A percentile compares a stretch with the other conserved stretches of the same genome.
Conservation (phyloP, 177 flowering plant species). For the Vitis hybrid region DNA sequence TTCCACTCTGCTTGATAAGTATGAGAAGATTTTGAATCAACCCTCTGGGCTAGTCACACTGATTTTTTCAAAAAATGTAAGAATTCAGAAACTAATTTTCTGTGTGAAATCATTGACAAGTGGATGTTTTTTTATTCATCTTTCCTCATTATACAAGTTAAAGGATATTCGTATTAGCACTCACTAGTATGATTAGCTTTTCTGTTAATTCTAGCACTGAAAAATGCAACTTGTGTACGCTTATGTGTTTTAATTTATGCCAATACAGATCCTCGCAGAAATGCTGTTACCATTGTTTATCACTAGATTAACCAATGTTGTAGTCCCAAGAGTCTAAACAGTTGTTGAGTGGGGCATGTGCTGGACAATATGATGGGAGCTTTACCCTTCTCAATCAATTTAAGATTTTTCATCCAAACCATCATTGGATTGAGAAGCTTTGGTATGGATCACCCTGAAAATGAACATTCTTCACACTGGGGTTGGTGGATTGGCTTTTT, state of each 20-base stretch:
- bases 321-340: not conserved
- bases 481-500: no score
- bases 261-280: not conserved
- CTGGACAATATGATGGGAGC: no score
- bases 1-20: not conserved
- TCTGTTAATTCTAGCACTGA: constrained; percentile 1
- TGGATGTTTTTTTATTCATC: not conserved
- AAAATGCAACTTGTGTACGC: not conserved
- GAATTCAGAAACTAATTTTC: not conserved
- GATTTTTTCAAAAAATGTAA: not conserved
- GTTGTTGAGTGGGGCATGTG: no score
- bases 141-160: not conserved
- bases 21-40: not conserved
- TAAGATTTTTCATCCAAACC: no score
- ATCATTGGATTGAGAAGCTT: no score
- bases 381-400: no score
- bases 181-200: not conserved
- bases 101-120: not conserved
- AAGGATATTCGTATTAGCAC: not conserved
- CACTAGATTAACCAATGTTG: not conserved
- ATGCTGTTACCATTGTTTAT: not conserved
- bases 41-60: not conserved
- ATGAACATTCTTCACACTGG: no score
- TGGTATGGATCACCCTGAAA: no score
- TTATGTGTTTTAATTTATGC: not conserved